phyloP scores from a whole-genome alignment of 805 yeast genomes.

The Clavispora vitiphila region DNA sequence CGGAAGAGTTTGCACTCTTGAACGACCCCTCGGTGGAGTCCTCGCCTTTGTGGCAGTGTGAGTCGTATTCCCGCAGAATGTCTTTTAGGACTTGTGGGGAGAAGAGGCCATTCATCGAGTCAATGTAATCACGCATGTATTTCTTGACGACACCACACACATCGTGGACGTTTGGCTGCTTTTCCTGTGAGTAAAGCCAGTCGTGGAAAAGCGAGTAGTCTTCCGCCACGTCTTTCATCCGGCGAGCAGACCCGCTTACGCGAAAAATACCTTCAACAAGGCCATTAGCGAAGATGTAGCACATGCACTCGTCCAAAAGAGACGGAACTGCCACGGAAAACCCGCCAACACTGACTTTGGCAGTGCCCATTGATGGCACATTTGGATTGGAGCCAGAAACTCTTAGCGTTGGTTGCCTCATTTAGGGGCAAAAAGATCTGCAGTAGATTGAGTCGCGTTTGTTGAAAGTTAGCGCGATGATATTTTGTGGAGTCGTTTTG shows the following conservation, averaged over 20 bases:
- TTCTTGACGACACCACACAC: conserved; percentile 24
- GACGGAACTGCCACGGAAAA: conserved; percentile 12
- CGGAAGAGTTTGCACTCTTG: conserved; percentile 7
- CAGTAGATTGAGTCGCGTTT: background rate
- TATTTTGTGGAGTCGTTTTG: background rate
- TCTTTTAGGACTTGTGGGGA: conserved; percentile 3
- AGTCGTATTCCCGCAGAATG: conserved; percentile 6
- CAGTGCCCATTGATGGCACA: too few species aligned
- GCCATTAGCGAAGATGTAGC: conserved; percentile 15
- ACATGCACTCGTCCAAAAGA: conserved; percentile 17
- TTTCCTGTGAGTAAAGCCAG: conserved; percentile 16
- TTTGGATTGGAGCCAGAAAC: background rate
- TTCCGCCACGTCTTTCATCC: conserved; percentile 17
- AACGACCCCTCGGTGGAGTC: conserved; percentile 6
- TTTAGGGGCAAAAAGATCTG: background rate
- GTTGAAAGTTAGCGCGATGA: background rate
- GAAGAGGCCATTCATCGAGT: conserved; percentile 11
- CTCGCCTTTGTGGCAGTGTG: conserved; percentile 3
- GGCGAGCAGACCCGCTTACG: conserved; percentile 26
- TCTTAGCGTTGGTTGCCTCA: background rate
- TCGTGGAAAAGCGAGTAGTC: conserved; percentile 13
- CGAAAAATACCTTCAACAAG: conserved; percentile 27
- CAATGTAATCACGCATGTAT: conserved; percentile 15
- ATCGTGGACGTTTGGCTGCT: conserved; percentile 20
- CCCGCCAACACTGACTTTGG: conserved; percentile 1